Percentiles rank a stretch among this genome's conserved stretches.
These are phyloP conservation scores for Asterionellopsis glacialis DNA, from an alignment of 108 stramenopile species.

Conservation along the genomic window DNA sequence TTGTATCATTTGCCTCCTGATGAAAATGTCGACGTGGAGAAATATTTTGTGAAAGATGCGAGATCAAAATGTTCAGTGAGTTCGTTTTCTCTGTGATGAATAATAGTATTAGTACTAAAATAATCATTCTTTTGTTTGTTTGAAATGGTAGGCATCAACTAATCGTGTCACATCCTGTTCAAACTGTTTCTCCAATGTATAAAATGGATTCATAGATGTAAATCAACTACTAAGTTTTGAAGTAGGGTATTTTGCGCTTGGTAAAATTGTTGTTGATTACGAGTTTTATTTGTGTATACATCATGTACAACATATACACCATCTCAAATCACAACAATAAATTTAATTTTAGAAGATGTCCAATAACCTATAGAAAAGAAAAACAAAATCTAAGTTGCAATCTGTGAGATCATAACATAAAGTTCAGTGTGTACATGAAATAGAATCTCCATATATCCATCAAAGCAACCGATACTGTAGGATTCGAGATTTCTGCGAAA, in stretches of 20 bases:
- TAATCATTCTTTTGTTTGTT: not conserved
- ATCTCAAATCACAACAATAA: slow-evolving; percentile 39
- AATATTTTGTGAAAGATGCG: too few species aligned
- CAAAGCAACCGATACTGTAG: too few species aligned
- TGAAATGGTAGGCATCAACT: slow-evolving; percentile 22
- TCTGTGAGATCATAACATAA: too few species aligned
- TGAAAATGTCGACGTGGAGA: too few species aligned
- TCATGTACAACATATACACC: slow-evolving; percentile 3
- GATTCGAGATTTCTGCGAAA: too few species aligned
- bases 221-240: not conserved
- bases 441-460: too few species aligned
- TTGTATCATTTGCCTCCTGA: too few species aligned
- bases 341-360: slow-evolving; percentile 39
- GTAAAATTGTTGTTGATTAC: not conserved
- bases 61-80: too few species aligned
- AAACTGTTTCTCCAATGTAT: slow-evolving; percentile 17
- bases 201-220: slow-evolving; percentile 55
- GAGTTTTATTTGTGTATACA: not conserved
- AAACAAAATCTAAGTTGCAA: not conserved
- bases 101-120: too few species aligned
- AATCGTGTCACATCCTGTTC: slow-evolving; percentile 19
- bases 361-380: slow-evolving; percentile 24
- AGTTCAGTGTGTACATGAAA: too few species aligned
- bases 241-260: slow-evolving; percentile 10
- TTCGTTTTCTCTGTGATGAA: too few species aligned